Conservation (phyloP, 805 yeast genomes). For the Lachancea cidri region DNA sequence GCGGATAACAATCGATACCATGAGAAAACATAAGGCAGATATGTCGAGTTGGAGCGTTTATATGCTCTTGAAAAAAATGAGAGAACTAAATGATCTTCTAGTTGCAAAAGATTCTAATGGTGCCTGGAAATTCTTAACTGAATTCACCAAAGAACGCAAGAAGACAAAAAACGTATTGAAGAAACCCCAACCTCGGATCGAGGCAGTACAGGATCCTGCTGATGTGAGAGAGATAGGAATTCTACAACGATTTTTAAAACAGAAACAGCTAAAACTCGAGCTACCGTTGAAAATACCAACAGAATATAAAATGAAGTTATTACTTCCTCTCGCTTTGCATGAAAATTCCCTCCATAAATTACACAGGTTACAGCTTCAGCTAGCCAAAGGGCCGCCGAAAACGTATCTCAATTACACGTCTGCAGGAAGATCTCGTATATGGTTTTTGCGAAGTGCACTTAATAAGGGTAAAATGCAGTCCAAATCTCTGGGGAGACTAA, state of each 20-base stretch:
- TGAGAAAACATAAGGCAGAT: slow-evolving; percentile 17
- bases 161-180: slow-evolving; percentile 6
- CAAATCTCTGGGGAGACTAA: slow-evolving; percentile 16
- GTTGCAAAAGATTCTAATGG: slow-evolving; percentile 2
- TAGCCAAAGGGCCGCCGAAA: slow-evolving; percentile 26
- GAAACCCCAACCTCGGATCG: not conserved
- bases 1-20: slow-evolving; percentile 6
- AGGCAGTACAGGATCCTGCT: slow-evolving; percentile 7
- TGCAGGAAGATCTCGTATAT: slow-evolving; percentile 23
- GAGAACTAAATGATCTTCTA: slow-evolving; percentile 13
- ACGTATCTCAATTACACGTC: slow-evolving; percentile 19
- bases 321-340: slow-evolving; percentile 28
- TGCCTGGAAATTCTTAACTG: slow-evolving; percentile 11
- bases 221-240: slow-evolving; percentile 13
- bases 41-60: slow-evolving; percentile 26
- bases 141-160: slow-evolving; percentile 5
- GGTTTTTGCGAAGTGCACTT: slow-evolving; percentile 29
- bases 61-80: slow-evolving; percentile 13
- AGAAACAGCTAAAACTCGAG: slow-evolving; percentile 9
- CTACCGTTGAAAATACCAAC: slow-evolving; percentile 16
- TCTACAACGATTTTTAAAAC: slow-evolving; percentile 16
- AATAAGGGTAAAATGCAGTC: slow-evolving; percentile 28
- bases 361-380: slow-evolving; percentile 14
- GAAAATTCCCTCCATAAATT: slow-evolving; percentile 16
- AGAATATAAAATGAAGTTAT: slow-evolving; percentile 14